Evolutionary conservation across 148 eudicot species (phyloP).

Genomic region (Camellia sinensis): DNA sequence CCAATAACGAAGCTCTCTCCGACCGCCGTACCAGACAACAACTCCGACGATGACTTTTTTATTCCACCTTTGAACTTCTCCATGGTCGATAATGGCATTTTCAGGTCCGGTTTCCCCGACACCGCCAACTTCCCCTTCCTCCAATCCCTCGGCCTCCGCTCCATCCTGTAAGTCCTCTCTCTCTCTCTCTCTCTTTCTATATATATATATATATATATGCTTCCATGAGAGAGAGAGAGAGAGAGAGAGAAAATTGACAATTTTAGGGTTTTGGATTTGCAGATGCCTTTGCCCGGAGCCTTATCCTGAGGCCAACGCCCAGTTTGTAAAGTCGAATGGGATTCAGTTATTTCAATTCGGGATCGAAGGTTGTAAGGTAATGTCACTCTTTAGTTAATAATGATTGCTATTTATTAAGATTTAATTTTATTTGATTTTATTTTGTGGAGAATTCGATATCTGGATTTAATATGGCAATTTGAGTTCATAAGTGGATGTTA

Average conservation of each 20-base stretch:
- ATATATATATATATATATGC: not conserved
- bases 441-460: not conserved
- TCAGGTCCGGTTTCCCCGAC: conserved; percentile 86
- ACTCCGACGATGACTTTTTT: conserved; percentile 32
- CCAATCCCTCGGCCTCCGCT: conserved; percentile 79
- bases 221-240: not conserved
- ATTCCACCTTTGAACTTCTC: conserved; percentile 83
- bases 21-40: not conserved
- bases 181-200: not conserved
- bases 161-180: conserved; percentile 54
- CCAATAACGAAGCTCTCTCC: not conserved
- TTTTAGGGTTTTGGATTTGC: not conserved
- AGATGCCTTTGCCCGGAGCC: conserved; percentile 93
- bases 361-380: conserved; percentile 81
- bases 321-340: conserved; percentile 71
- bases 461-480: not conserved
- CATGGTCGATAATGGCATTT: conserved; percentile 79
- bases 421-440: not conserved
- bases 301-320: conserved; percentile 63
- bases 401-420: not conserved
- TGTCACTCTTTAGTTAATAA: not conserved
- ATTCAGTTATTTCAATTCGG: conserved; percentile 74
- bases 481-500: too few species aligned
- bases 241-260: not conserved
- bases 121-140: conserved; percentile 62